Base-by-base conservation (phyloP, 2,329 filamentous ascomycete species). In the Venturiaceae sp. region DNA sequence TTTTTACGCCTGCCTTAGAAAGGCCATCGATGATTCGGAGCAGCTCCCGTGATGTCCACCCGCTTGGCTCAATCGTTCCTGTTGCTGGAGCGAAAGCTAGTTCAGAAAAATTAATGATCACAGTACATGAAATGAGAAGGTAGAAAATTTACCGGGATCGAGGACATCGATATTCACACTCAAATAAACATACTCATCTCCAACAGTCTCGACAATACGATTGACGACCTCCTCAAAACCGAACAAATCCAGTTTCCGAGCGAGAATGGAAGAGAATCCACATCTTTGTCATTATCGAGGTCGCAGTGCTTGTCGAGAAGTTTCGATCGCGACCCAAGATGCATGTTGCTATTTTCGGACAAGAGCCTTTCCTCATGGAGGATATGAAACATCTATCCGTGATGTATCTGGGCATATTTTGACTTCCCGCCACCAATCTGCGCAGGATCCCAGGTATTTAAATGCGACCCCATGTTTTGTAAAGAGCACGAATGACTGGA, bases 1-100 rank as follows among this genome's bases (percentile, higher is more conserved):
- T 69, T 64, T 89, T 89, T 39, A 90, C 75, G 13, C 81, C 79
- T 34, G 28, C 52, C 32, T 36, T 54, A 4, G 8, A 13, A 6
- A 54, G 33, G 19, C 52, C 52, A n/a, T 36, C 28, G 34, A 57
- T 41, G 23, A 57, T 30, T 28, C 33, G 19, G 9, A 41, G 23
- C 33, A 57, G 37, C 19, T 57, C 54, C 23, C 54, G n/a, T 14
- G 36, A 46, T 26, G 54, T 41, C 54, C 54, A 57, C 5, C 54
- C 54, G 16, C 54, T 28, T 9, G 28, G 13, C 30, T 54, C 52
- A 8, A 21, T 28, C 9, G 28, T 33, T 11, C 52, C 52, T 46
- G 54, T 57, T 23, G 54, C 54, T 26, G 54, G 54, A 14, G 54
- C 54, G 21, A 41, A 54, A 23, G 52, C 52, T 54, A 30, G 13